Evolutionary conservation across 169 alveolate genomes (phyloP), one percentile per base, ranked within the genome.

Genomic region (Babesia divergens): DNA sequence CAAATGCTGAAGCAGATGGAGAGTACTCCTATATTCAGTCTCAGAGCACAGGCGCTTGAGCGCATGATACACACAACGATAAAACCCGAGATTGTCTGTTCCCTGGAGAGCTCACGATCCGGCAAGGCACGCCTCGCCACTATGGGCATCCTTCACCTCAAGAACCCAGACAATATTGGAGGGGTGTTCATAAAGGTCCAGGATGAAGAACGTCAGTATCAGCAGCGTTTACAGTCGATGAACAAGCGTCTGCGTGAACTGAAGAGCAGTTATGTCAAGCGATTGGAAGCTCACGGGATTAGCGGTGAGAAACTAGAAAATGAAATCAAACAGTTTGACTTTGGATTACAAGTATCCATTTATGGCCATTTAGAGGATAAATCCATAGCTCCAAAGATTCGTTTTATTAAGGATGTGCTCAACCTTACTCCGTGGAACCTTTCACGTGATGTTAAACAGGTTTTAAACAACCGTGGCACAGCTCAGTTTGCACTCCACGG

Each of bases 361-460:
- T 80, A 80, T 58, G 88, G 88, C 18, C 88, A 69, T 29, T 42
- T 64, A 0, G 84, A 64, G 50, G 64, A 59, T 14, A 35, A 31
- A 35, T 11, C 35, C 35, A 8, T 72, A 35, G 46, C 84, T 11
- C 84, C 84, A 32, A 2, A 46, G 49, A 50, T 72, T 1, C 72
- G 91, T 13, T 91, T 88, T 65, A 91, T 91, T 43, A 94, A 91
- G 65, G 95, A 91, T 64, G 37, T 89, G 43, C 91, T 91, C 26
- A 65, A 89, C 34, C 72, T 90, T 34, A 81, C 95, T 11, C 95
- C 94, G 9, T 91, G 95, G 95, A 90, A 89, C 67, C 67, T 91
- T 24, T 86, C 95, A 26, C 74, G 83, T 18, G 95, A 91, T 35
- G 92, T 88, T 42, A 68, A 58, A 16, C 92, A 88, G 49, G 95